Conservation (phyloP, 805 yeast genomes). For the Metschnikowia baotianmanensis region DNA sequence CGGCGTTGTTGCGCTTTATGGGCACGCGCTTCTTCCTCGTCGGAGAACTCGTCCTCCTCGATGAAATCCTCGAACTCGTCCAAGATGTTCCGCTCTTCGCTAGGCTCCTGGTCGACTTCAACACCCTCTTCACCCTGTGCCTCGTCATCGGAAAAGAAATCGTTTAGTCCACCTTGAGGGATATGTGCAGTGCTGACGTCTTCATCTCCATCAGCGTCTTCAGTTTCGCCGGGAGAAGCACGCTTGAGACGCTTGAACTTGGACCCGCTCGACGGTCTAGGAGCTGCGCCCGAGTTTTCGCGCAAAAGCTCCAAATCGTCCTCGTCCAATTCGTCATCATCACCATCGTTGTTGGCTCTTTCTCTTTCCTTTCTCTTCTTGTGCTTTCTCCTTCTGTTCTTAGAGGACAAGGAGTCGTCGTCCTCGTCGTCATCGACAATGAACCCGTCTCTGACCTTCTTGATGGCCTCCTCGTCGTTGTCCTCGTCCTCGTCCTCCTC, state of each 20-base stretch:
- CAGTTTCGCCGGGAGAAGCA: constrained; percentile 42
- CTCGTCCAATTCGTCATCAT: constrained; percentile 74
- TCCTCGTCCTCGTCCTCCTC: constrained; percentile 92
- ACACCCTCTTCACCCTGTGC: constrained; percentile 24
- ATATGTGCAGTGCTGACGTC: constrained; percentile 8
- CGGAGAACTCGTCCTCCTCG: constrained; percentile 94
- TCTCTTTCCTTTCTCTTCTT: constrained; percentile 27
- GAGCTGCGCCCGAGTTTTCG: constrained; percentile 81
- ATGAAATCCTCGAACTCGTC: constrained; percentile 96
- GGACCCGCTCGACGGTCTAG: constrained; percentile 32
- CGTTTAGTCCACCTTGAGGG: constrained; percentile 46
- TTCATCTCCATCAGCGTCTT: constrained; percentile 30
- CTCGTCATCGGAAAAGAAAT: constrained; percentile 67
- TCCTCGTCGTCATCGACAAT: constrained; percentile 89
- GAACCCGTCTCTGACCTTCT: constrained; percentile 83
- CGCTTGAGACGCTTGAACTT: constrained; percentile 83
- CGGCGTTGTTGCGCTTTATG: constrained; percentile 31
- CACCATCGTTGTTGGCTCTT: constrained; percentile 9
- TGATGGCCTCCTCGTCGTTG: constrained; percentile 81
- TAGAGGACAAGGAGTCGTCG: constrained; percentile 36
- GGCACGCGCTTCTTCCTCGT: constrained; percentile 55
- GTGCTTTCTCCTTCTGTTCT: constrained; percentile 26
- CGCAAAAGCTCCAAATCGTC: constrained; percentile 90
- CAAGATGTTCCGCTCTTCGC: constrained; percentile 38
- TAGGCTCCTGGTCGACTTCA: constrained; percentile 25